Evolutionary conservation across 352 stramenopile species (phyloP).

Genomic region (Pythium sp.): DNA sequence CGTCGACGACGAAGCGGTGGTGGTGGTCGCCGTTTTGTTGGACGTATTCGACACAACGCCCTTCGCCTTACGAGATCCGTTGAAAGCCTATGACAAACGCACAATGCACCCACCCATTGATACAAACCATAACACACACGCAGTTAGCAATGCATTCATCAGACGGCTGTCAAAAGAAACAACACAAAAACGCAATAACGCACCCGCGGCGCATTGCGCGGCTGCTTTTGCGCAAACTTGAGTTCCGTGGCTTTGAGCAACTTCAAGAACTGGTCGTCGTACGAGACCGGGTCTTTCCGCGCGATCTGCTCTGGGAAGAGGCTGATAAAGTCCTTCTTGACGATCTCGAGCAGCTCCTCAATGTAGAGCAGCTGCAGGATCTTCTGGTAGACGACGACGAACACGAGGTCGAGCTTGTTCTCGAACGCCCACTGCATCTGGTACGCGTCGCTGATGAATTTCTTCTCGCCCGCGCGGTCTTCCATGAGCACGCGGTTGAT

Average conservation of each 20-base stretch:
- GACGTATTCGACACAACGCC: conserved; percentile 41
- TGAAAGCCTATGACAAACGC: conserved; percentile 38
- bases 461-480: conserved; percentile 82
- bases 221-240: conserved; percentile 62
- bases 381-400: conserved; percentile 92
- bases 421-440: conserved; percentile 90
- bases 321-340: conserved; percentile 81
- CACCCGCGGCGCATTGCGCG: conserved; percentile 54
- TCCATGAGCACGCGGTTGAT: conserved; percentile 90
- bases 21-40: conserved; percentile 37
- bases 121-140: background rate
- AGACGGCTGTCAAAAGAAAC: background rate
- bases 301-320: conserved; percentile 76
- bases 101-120: background rate
- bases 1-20: conserved; percentile 27
- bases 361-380: conserved; percentile 90
- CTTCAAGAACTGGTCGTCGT: conserved; percentile 78
- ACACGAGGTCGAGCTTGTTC: conserved; percentile 91
- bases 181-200: conserved; percentile 11
- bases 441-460: conserved; percentile 85
- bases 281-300: conserved; percentile 68
- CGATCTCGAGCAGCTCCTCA: conserved; percentile 87
- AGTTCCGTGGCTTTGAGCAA: conserved; percentile 74
- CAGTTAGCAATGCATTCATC: background rate
- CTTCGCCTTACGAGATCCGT: conserved; percentile 65